These are phyloP conservation scores for Calonectria pauciramosa DNA, from an alignment of 2,329 filamentous ascomycete genomes.

Conservation along the genomic window DNA sequence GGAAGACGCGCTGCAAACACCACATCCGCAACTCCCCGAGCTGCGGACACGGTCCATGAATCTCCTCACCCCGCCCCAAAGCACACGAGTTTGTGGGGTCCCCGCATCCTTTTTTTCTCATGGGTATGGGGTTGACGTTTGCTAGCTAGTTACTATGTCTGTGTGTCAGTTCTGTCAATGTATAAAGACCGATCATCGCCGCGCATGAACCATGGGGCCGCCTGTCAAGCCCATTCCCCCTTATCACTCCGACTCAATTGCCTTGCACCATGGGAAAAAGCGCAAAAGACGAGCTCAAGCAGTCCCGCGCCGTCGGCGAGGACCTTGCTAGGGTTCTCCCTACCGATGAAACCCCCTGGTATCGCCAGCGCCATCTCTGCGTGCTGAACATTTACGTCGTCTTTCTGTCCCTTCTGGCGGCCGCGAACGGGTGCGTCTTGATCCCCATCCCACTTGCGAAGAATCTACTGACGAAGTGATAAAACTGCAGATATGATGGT, in stretches of 20 bases:
- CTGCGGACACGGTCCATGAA: background rate
- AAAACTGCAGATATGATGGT: constrained; percentile 10
- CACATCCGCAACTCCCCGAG: constrained; percentile 1
- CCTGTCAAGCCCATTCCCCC: background rate
- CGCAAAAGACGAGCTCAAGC: background rate
- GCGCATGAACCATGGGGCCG: background rate
- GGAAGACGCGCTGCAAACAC: background rate
- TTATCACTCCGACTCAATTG: background rate
- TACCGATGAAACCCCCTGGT: constrained; percentile 30
- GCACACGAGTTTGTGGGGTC: background rate
- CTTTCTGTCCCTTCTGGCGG: constrained; percentile 18
- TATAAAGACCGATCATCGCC: constrained; percentile 3
- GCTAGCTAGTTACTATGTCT: background rate
- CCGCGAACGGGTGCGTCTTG: constrained; percentile 19
- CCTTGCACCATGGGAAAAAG: background rate
- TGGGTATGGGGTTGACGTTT: background rate
- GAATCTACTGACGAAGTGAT: too few relatives aligned
- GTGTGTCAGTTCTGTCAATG: background rate
- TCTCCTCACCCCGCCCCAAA: background rate
- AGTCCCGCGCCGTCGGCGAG: constrained; percentile 22
- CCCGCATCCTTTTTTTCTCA: background rate
- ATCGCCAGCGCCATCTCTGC: constrained; percentile 30
- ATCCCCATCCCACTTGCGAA: too few relatives aligned
- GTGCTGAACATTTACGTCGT: constrained; percentile 32
- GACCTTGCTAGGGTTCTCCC: constrained; percentile 31